Evolutionary conservation across 1,139 yeast species (phyloP).

Genomic region (Blastobotrys apis): DNA sequence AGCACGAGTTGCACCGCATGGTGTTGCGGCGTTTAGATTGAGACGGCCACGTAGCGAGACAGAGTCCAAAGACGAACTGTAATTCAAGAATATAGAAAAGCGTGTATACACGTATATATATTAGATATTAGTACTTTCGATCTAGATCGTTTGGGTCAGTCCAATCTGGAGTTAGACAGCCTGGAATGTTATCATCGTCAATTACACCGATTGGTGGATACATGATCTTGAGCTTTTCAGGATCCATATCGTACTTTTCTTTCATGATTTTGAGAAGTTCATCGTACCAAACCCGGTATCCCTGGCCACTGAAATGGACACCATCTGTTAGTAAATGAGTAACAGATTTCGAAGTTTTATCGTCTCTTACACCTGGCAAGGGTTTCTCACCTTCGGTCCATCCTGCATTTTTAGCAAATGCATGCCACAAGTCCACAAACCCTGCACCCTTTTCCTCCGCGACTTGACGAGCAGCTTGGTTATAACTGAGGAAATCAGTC

Average conservation of each 20-base stretch:
- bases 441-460: slow-evolving; percentile 47
- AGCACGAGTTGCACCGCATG: slow-evolving; percentile 17
- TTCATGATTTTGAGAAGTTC: slow-evolving; percentile 39
- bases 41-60: slow-evolving; percentile 2
- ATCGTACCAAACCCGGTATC: slow-evolving; percentile 49
- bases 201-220: not conserved
- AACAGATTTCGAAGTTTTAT: slow-evolving; percentile 17
- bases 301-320: slow-evolving; percentile 60
- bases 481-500: slow-evolving; percentile 46
- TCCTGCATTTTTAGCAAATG: slow-evolving; percentile 36
- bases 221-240: slow-evolving; percentile 27
- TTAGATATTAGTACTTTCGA: too few relatives aligned
- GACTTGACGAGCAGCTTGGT: slow-evolving; percentile 46
- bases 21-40: slow-evolving; percentile 17
- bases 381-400: slow-evolving; percentile 25
- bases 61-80: slow-evolving; percentile 19
- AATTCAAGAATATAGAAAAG: slow-evolving; percentile 17
- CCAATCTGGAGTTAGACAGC: not conserved
- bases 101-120: not conserved
- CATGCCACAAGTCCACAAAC: slow-evolving; percentile 49
- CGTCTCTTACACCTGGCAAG: slow-evolving; percentile 23
- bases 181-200: not conserved
- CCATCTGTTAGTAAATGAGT: slow-evolving; percentile 48
- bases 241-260: slow-evolving; percentile 37
- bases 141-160: not conserved